Conservation (phyloP, 768 basidiomycete species). For the Tulasnella calospora region DNA sequence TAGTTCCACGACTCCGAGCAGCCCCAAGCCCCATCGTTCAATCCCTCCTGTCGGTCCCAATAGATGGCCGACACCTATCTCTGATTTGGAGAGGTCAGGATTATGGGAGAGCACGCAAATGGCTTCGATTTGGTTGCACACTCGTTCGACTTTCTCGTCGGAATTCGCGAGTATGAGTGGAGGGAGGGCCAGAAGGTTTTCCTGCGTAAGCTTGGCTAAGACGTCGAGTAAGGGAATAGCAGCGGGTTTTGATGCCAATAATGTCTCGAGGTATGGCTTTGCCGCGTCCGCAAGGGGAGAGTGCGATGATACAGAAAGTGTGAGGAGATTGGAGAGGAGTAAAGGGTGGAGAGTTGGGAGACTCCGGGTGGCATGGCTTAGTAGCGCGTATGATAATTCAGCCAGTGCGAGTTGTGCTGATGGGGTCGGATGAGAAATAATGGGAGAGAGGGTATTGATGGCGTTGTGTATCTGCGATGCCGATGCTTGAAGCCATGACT, state of each 20-base stretch:
- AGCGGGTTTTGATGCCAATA: conserved; percentile 44
- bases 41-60: conserved; percentile 79
- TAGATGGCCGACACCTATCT: conserved; percentile 57
- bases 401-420: conserved; percentile 56
- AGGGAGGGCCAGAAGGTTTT: conserved; percentile 66
- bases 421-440: conserved; percentile 67
- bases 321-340: conserved; percentile 66
- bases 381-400: conserved; percentile 50
- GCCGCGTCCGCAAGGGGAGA: conserved; percentile 50
- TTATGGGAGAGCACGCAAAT: conserved; percentile 52
- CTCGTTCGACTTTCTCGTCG: conserved; percentile 68
- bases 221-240: conserved; percentile 47
- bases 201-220: conserved; percentile 57
- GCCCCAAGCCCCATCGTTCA: conserved; percentile 87
- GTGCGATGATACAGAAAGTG: conserved; percentile 59
- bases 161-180: conserved; percentile 63
- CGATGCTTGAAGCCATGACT: conserved; percentile 76
- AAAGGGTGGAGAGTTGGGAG: conserved; percentile 64
- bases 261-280: conserved; percentile 43
- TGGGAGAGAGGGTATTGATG: conserved; percentile 64
- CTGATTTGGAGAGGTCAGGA: conserved; percentile 34
- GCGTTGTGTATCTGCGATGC: conserved; percentile 79
- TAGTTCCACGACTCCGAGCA: conserved; percentile 79
- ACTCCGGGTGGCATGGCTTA: conserved; percentile 54
- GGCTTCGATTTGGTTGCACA: conserved; percentile 62